Percentiles rank a stretch among this genome's conserved stretches.
These are phyloP conservation scores for Exophiala calicioides DNA, from an alignment of 2,329 filamentous ascomycete species.

Conservation along the genomic window DNA sequence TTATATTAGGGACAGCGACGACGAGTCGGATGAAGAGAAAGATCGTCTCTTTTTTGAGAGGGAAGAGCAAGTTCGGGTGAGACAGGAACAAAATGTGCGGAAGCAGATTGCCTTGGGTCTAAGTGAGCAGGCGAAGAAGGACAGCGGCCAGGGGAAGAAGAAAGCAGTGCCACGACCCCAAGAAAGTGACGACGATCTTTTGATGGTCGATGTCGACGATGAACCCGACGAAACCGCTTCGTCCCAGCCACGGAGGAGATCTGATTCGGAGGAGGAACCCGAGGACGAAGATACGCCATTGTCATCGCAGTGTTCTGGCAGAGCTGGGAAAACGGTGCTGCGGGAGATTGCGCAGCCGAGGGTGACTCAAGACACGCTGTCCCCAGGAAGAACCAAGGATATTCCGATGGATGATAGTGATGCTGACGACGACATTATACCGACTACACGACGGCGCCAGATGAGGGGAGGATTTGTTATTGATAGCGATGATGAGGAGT, in stretches of 20 bases:
- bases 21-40: slow-evolving; percentile 79
- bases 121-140: slow-evolving; percentile 6
- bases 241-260: slow-evolving; percentile 15
- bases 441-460: slow-evolving; percentile 13
- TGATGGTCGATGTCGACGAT: slow-evolving; percentile 22
- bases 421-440: slow-evolving; percentile 22
- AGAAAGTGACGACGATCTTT: slow-evolving; percentile 25
- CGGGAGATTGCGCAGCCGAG: slow-evolving; percentile 16
- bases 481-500: slow-evolving; percentile 32
- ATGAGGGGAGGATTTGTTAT: slow-evolving; percentile 29
- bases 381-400: slow-evolving; percentile 1
- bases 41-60: slow-evolving; percentile 74
- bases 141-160: slow-evolving; percentile 15
- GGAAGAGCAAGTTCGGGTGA: slow-evolving; percentile 68
- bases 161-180: not conserved
- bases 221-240: slow-evolving; percentile 19
- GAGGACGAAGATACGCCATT: slow-evolving; percentile 35
- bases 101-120: slow-evolving; percentile 48
- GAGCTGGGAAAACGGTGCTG: slow-evolving; percentile 11
- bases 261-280: slow-evolving; percentile 20
- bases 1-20: slow-evolving; percentile 80
- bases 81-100: slow-evolving; percentile 53
- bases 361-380: not conserved
- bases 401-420: slow-evolving; percentile 13
- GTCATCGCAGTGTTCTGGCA: slow-evolving; percentile 28